Percentiles rank a stretch among this genome's conserved stretches.
phyloP scores from a whole-genome alignment of 2,329 filamentous ascomycete genomes.

The Fusarium proliferatum region DNA sequence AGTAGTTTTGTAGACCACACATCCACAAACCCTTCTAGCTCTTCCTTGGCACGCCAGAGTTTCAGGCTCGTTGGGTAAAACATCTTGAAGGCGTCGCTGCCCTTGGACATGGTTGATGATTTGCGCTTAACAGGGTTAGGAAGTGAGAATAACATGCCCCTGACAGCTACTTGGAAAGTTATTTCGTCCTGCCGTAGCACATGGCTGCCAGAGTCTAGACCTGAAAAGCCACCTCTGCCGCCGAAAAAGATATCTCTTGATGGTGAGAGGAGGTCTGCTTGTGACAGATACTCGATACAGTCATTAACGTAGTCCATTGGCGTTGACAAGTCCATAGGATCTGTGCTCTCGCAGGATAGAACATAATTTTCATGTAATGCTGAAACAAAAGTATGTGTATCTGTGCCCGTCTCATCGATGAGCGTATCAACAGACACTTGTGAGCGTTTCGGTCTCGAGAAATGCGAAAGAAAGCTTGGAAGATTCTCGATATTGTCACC shows the following conservation, averaged over 20 bases:
- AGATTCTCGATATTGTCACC: conserved; percentile 63
- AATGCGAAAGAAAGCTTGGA: conserved; percentile 67
- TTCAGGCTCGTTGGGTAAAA: conserved; percentile 89
- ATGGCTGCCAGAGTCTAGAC: conserved; percentile 73
- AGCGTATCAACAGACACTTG: conserved; percentile 78
- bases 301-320: conserved; percentile 82
- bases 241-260: conserved; percentile 77
- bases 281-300: conserved; percentile 89
- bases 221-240: conserved; percentile 64
- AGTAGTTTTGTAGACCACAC: conserved; percentile 73
- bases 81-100: conserved; percentile 82
- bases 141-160: conserved; percentile 85
- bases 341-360: conserved; percentile 77
- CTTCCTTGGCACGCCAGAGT: conserved; percentile 85
- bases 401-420: conserved; percentile 94
- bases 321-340: conserved; percentile 62
- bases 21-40: conserved; percentile 79
- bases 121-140: conserved; percentile 86
- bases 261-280: conserved; percentile 85
- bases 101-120: conserved; percentile 57
- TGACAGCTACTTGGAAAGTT: conserved; percentile 88
- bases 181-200: conserved; percentile 92
- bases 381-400: conserved; percentile 88
- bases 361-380: conserved; percentile 95
- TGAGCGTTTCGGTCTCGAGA: conserved; percentile 69